Percentiles rank a stretch among this genome's conserved stretches.
phyloP scores from a whole-genome alignment of 768 basidiomycete species.

The Amanita muscaria region DNA sequence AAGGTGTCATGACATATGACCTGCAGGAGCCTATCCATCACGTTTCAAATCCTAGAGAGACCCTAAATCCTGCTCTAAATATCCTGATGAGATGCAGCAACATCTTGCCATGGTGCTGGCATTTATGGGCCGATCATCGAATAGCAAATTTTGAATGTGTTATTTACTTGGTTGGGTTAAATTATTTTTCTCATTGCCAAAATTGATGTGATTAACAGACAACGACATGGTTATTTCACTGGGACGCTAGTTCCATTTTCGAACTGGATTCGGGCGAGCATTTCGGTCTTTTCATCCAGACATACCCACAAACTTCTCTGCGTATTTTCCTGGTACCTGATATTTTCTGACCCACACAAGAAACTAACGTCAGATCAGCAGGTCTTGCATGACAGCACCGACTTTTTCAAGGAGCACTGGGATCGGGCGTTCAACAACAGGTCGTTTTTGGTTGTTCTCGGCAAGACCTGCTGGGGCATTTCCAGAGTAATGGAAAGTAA shows the following conservation, averaged over 20 bases:
- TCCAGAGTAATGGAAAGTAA: constrained; percentile 11
- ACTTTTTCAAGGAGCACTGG: constrained; percentile 6
- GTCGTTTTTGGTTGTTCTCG: constrained; percentile 18
- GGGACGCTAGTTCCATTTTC: not conserved
- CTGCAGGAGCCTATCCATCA: constrained; percentile 1
- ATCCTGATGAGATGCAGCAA: constrained; percentile 54
- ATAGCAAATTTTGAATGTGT: constrained; percentile 5
- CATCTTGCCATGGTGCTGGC: constrained; percentile 58
- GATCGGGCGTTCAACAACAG: constrained; percentile 2
- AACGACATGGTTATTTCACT: constrained; percentile 1
- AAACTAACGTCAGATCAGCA: constrained; percentile 14
- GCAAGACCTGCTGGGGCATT: constrained; percentile 22
- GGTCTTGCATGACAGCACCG: constrained; percentile 17
- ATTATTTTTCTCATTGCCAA: not conserved
- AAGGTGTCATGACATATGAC: constrained; percentile 27
- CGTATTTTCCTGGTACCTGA: constrained; percentile 1
- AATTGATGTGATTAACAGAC: not conserved
- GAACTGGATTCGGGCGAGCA: not conserved
- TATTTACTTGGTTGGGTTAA: not conserved
- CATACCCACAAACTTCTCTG: not conserved
- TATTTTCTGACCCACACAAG: not conserved
- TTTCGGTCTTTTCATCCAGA: not conserved
- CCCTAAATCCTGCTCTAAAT: constrained; percentile 33
- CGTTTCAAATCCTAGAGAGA: constrained; percentile 12
- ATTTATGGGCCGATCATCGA: constrained; percentile 41